Evolutionary conservation across 495 filamentous ascomycete species (phyloP).

Genomic region (Aspergillus incahuasiensis): DNA sequence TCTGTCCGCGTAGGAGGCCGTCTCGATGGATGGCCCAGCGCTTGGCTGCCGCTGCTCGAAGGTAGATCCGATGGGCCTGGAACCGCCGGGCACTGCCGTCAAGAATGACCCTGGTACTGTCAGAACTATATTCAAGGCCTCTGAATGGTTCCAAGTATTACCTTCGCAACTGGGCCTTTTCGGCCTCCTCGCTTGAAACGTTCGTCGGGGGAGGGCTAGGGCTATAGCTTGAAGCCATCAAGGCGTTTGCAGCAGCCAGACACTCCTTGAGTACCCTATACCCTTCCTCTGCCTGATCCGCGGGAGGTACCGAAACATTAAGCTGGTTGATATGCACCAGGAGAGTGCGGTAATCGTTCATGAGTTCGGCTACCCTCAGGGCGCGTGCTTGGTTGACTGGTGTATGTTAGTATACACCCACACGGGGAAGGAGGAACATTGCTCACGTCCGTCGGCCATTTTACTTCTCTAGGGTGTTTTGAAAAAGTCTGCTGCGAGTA

Average conservation of each 20-base stretch:
- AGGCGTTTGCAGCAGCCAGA: slow-evolving; percentile 65
- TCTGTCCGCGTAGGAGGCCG: slow-evolving; percentile 59
- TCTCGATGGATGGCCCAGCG: slow-evolving; percentile 76
- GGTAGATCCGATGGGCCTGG: slow-evolving; percentile 79
- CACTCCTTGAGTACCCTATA: slow-evolving; percentile 73
- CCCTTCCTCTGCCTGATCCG: slow-evolving; percentile 76
- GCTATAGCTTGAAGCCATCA: slow-evolving; percentile 66
- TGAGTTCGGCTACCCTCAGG: slow-evolving; percentile 74
- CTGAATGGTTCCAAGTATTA: slow-evolving; percentile 31
- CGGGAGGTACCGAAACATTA: slow-evolving; percentile 48
- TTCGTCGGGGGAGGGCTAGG: slow-evolving; percentile 45
- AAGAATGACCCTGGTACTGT: slow-evolving; percentile 62
- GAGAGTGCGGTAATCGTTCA: slow-evolving; percentile 78
- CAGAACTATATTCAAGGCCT: not conserved
- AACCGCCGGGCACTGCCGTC: slow-evolving; percentile 78
- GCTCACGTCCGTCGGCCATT: slow-evolving; percentile 63
- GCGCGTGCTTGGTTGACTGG: slow-evolving; percentile 82
- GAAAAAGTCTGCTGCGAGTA: not conserved
- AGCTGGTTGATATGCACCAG: slow-evolving; percentile 75
- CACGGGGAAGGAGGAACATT: slow-evolving; percentile 4
- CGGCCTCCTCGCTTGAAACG: slow-evolving; percentile 60
- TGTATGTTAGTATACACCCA: not conserved
- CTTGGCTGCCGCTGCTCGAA: slow-evolving; percentile 69
- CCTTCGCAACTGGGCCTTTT: slow-evolving; percentile 72
- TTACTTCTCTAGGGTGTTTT: not conserved